A percentile compares a stretch with the other conserved stretches of the same genome.
These are phyloP conservation scores for Aspergillus clavatus DNA, from an alignment of 2,329 filamentous ascomycete species.

Conservation along the genomic window DNA sequence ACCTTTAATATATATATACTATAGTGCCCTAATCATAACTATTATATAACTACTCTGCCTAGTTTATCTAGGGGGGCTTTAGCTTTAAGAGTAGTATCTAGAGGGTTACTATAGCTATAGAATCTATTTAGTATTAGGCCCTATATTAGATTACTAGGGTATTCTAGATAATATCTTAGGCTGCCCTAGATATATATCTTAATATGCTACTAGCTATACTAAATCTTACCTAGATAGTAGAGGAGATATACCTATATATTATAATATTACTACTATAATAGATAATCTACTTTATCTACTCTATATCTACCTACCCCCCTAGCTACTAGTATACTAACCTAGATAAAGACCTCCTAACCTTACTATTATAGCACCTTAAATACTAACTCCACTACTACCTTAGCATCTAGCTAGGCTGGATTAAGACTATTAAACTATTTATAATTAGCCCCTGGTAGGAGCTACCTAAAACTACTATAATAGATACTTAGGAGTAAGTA, in stretches of 20 bases:
- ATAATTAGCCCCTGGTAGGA: background rate
- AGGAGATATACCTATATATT: conserved; percentile 20
- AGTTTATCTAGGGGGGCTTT: conserved; percentile 11
- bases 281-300: background rate
- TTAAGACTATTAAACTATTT: background rate
- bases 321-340: background rate
- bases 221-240: conserved; percentile 17
- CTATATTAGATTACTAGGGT: conserved; percentile 23
- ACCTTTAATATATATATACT: conserved; percentile 18
- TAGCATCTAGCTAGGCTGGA: background rate
- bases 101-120: background rate
- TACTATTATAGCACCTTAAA: background rate
- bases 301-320: background rate
- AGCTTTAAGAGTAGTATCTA: background rate
- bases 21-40: conserved; percentile 23
- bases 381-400: background rate
- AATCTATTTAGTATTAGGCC: conserved; percentile 20
- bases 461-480: background rate
- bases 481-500: background rate
- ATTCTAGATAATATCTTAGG: conserved; percentile 18
- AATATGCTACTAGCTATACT: conserved; percentile 19
- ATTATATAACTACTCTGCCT: conserved; percentile 25
- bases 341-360: background rate
- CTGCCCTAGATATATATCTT: conserved; percentile 22
- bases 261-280: conserved; percentile 8